Evolutionary conservation across 2,329 filamentous ascomycete species (phyloP).

Genomic region (Ceratocystis variospora): DNA sequence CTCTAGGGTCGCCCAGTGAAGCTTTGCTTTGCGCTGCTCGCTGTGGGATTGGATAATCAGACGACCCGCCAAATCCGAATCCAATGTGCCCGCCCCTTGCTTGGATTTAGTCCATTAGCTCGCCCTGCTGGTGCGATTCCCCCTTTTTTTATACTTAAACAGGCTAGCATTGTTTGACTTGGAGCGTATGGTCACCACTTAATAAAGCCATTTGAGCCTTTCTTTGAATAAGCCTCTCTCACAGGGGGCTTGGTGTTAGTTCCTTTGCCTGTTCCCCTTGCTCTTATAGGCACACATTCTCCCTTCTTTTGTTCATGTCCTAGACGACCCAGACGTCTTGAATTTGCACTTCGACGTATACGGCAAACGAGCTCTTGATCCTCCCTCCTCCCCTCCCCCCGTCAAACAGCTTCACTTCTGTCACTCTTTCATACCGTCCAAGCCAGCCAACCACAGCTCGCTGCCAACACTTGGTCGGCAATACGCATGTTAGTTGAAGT

Average conservation of each 20-base stretch:
- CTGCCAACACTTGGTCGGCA: background rate
- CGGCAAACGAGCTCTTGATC: constrained; percentile 7
- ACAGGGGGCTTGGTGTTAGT: background rate
- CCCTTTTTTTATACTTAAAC: background rate
- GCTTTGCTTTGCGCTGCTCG: background rate
- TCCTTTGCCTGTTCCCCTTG: constrained; percentile 1
- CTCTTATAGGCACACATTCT: constrained; percentile 1
- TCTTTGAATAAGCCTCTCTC: background rate
- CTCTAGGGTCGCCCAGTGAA: background rate
- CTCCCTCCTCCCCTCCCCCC: background rate
- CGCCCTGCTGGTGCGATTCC: background rate
- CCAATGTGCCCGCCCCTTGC: background rate
- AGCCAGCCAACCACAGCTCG: background rate
- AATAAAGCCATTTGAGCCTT: background rate
- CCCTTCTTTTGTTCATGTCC: background rate
- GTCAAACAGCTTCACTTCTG: background rate
- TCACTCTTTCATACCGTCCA: background rate
- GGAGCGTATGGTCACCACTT: background rate
- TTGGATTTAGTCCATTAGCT: background rate
- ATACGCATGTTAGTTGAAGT: too few species aligned
- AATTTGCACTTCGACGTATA: constrained; percentile 4
- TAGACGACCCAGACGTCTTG: background rate
- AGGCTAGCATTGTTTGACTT: background rate
- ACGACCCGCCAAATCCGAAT: background rate
- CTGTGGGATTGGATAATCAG: background rate